Conservation (phyloP, 495 filamentous ascomycete species). For the Talaromyces wortmannii region DNA sequence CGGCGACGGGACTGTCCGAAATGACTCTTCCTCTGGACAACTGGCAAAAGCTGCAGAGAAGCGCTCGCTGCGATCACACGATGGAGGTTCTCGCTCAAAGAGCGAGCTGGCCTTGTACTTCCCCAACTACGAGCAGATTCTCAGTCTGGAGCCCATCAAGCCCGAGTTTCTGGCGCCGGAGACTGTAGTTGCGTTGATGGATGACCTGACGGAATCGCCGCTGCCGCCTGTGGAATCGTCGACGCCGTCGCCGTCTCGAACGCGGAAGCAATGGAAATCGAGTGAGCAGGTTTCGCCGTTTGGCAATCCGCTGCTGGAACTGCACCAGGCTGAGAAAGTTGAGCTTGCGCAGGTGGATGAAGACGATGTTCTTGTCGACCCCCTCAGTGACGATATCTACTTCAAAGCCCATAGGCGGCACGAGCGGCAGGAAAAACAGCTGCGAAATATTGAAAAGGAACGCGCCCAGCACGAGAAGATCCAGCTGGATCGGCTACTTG, state of each 20-base stretch:
- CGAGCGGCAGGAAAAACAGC: slow-evolving; percentile 84
- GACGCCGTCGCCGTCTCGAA: slow-evolving; percentile 27
- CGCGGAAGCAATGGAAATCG: slow-evolving; percentile 22
- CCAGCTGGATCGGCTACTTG: slow-evolving; percentile 76
- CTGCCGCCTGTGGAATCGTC: background rate
- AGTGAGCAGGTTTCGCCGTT: slow-evolving; percentile 20
- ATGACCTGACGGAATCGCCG: slow-evolving; percentile 32
- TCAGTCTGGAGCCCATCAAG: slow-evolving; percentile 72
- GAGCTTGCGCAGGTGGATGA: slow-evolving; percentile 12
- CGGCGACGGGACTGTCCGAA: slow-evolving; percentile 2
- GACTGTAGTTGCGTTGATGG: slow-evolving; percentile 37
- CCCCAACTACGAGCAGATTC: slow-evolving; percentile 83
- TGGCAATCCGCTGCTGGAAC: slow-evolving; percentile 32
- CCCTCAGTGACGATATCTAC: slow-evolving; percentile 61
- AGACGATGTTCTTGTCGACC: slow-evolving; percentile 38
- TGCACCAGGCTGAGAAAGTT: slow-evolving; percentile 27
- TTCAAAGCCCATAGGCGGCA: slow-evolving; percentile 66
- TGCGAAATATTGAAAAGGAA: slow-evolving; percentile 89
- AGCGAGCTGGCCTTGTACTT: slow-evolving; percentile 86
- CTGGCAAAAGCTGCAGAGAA: slow-evolving; percentile 16
- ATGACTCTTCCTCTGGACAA: slow-evolving; percentile 2
- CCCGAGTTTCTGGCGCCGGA: slow-evolving; percentile 40
- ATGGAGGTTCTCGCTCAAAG: slow-evolving; percentile 57
- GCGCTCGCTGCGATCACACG: slow-evolving; percentile 43
- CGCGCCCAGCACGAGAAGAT: slow-evolving; percentile 88